phyloP scores from a whole-genome alignment of 176 grass and related monocot genomes.

The Hordeum marinum region DNA sequence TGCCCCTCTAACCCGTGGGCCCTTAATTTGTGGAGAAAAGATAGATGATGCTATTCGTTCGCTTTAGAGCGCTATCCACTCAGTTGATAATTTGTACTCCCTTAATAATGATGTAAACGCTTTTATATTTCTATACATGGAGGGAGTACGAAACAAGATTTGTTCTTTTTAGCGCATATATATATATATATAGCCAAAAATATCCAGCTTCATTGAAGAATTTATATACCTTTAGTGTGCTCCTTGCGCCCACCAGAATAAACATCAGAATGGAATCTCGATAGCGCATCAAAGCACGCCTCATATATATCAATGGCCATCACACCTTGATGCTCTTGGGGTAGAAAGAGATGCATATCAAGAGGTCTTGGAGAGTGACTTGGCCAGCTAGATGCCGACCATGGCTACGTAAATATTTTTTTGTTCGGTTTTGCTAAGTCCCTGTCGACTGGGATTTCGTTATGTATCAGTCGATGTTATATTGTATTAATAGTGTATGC shows the following conservation, averaged over 20 bases:
- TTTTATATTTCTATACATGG: too few species aligned
- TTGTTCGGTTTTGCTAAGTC: too few species aligned
- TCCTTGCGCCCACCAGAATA: background rate
- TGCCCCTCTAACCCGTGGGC: background rate
- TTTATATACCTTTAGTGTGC: background rate
- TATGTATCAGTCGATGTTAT: too few species aligned
- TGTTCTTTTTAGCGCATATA: background rate
- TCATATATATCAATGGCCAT: background rate
- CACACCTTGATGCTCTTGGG: background rate
- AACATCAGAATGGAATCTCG: background rate
- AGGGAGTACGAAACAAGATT: background rate
- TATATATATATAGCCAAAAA: background rate
- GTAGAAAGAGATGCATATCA: too few species aligned
- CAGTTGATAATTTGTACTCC: background rate
- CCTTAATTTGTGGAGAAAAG: background rate
- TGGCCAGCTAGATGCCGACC: too few species aligned
- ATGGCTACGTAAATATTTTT: too few species aligned
- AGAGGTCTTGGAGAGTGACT: too few species aligned
- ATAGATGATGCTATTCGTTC: slow-evolving; percentile 4
- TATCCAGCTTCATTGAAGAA: background rate
- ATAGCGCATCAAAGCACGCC: too few species aligned
- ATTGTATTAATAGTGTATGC: too few species aligned
- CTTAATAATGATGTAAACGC: too few species aligned
- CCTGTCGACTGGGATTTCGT: too few species aligned
- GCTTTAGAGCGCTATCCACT: background rate